Evolutionary conservation across 202 grass and related monocot genomes (phyloP).

Genomic region (Hordeum pubiflorum): DNA sequence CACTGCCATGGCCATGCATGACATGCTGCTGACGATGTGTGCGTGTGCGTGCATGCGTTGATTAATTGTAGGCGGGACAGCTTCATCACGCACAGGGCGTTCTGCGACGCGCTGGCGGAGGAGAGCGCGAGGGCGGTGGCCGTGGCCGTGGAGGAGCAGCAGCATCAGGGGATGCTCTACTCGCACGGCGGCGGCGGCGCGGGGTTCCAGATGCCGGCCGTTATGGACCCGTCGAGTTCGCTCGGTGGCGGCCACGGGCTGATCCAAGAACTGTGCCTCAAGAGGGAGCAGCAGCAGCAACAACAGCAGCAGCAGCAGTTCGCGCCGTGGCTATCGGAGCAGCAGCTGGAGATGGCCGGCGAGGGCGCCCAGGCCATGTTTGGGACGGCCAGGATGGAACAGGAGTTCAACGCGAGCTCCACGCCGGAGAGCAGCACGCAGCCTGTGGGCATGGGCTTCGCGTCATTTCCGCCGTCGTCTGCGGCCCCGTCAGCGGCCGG

Average conservation of each 20-base stretch:
- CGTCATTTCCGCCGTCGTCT: conserved; percentile 23
- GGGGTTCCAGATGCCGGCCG: conserved; percentile 27
- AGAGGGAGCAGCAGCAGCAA: conserved; percentile 34
- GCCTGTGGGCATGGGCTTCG: conserved; percentile 13
- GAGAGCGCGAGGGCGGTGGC: conserved; percentile 83
- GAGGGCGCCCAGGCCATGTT: background rate
- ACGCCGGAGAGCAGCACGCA: conserved; percentile 32
- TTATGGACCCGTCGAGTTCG: conserved; percentile 28
- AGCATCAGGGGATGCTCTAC: conserved; percentile 33
- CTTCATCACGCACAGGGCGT: conserved; percentile 98
- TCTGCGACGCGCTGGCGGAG: conserved; percentile 96
- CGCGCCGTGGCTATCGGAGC: conserved; percentile 47
- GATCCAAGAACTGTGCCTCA: conserved; percentile 46
- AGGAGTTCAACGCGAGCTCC: conserved; percentile 36
- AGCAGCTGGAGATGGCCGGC: conserved; percentile 28
- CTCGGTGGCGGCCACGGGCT: conserved; percentile 13
- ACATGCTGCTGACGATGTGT: background rate
- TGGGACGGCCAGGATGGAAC: conserved; percentile 16
- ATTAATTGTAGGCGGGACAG: conserved; percentile 60
- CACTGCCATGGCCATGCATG: background rate
- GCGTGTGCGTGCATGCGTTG: conserved; percentile 9
- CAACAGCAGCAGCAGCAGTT: conserved; percentile 28
- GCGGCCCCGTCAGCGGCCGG: background rate
- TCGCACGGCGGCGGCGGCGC: conserved; percentile 9
- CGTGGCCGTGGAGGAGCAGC: conserved; percentile 17